phyloP scores from a whole-genome alignment of 1,284 basidiomycete species.

The Pseudozyma sp. region DNA sequence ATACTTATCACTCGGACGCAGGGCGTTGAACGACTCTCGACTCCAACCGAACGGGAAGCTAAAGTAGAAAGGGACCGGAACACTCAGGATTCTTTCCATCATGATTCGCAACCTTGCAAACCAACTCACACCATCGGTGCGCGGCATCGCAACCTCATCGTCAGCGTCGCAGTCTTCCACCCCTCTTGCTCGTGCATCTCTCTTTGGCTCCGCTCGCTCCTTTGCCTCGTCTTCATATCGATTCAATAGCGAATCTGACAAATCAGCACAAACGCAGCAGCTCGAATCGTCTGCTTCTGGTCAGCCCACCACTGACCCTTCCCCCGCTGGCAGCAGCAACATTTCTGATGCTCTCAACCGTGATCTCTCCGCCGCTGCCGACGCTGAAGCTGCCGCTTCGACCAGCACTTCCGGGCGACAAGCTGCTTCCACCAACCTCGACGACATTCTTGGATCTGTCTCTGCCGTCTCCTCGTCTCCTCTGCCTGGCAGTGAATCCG shows the following conservation, averaged over 20 bases:
- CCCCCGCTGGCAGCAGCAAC: slow-evolving; percentile 27
- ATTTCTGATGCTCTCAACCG: slow-evolving; percentile 35
- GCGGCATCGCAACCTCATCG: slow-evolving; percentile 8
- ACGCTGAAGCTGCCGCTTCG: slow-evolving; percentile 1
- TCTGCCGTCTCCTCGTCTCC: slow-evolving; percentile 28
- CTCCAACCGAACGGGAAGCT: no score
- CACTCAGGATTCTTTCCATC: not conserved
- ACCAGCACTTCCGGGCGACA: slow-evolving; percentile 12
- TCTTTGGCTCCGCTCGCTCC: slow-evolving; percentile 1
- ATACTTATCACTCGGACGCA: no score
- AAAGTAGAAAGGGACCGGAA: not conserved
- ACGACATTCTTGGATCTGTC: slow-evolving; percentile 44
- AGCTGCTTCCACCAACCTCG: slow-evolving; percentile 32
- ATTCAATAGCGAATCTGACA: slow-evolving; percentile 21
- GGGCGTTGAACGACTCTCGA: no score
- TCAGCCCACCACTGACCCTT: slow-evolving; percentile 28
- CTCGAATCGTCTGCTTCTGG: slow-evolving; percentile 36
- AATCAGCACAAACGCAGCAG: slow-evolving; percentile 24
- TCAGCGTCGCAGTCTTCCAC: slow-evolving; percentile 11
- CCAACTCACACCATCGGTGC: slow-evolving; percentile 6
- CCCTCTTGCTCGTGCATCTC: slow-evolving; percentile 12
- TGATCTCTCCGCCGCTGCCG: slow-evolving; percentile 17
- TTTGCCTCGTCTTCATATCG: slow-evolving; percentile 18
- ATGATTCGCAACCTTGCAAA: slow-evolving; percentile 28
- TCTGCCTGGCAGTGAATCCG: slow-evolving; percentile 5